A percentile compares a stretch with the other conserved stretches of the same genome.
Conservation (phyloP, 108 stramenopile genomes). For the Cyclotella sp. region DNA sequence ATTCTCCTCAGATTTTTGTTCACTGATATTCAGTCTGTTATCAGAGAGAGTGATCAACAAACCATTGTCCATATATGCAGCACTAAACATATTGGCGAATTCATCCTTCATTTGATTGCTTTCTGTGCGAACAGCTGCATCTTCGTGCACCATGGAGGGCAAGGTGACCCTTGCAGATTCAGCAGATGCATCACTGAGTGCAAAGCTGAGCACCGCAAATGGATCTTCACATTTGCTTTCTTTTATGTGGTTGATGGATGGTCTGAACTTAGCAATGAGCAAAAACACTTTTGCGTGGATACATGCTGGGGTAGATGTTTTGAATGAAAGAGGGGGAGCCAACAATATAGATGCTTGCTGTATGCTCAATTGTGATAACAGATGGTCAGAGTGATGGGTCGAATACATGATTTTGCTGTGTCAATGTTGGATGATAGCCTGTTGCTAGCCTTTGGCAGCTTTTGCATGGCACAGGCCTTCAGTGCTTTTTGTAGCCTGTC, state of each 20-base stretch:
- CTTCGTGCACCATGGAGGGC: constrained; percentile 30
- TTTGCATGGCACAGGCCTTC: too few species aligned
- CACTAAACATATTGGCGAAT: constrained; percentile 10
- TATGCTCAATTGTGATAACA: background rate
- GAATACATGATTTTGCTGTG: background rate
- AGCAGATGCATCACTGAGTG: constrained; percentile 25
- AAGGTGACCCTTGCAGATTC: constrained; percentile 24
- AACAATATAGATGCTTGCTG: background rate
- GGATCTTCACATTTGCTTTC: background rate
- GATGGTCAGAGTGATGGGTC: background rate
- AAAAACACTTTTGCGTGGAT: background rate
- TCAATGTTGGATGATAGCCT: background rate
- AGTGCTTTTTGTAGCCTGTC: too few species aligned
- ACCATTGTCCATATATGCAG: background rate
- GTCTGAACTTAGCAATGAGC: background rate
- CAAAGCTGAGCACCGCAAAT: constrained; percentile 21
- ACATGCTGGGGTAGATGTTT: background rate
- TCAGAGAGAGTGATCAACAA: background rate
- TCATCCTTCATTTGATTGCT: constrained; percentile 15
- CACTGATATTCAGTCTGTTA: background rate
- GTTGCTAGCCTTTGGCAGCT: too few species aligned
- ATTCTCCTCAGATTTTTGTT: background rate
- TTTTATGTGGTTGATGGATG: background rate
- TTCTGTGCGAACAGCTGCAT: background rate
- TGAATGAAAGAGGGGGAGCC: constrained; percentile 6